phyloP scores from a whole-genome alignment of 2,329 filamentous ascomycete species.

The Alternaria tenuissima region DNA sequence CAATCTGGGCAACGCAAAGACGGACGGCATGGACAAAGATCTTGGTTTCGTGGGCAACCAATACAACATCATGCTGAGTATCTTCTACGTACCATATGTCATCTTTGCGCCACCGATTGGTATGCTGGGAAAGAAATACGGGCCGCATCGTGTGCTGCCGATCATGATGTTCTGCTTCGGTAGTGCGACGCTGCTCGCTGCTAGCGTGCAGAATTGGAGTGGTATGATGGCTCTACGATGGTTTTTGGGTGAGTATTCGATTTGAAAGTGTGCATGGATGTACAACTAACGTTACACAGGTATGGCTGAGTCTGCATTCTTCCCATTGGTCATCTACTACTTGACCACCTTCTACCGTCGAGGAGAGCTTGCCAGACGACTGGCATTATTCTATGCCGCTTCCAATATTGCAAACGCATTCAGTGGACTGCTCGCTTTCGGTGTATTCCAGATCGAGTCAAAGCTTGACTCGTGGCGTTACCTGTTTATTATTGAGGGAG shows the following conservation, averaged over 20 bases:
- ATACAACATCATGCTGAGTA: conserved; percentile 72
- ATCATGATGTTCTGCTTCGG: conserved; percentile 75
- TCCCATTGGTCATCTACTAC: conserved; percentile 73
- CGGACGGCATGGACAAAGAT: conserved; percentile 58
- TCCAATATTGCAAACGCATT: conserved; percentile 77
- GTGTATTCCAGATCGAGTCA: conserved; percentile 65
- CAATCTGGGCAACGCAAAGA: conserved; percentile 56
- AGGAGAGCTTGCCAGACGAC: conserved; percentile 72
- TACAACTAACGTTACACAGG: conserved; percentile 31
- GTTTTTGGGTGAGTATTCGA: conserved; percentile 65
- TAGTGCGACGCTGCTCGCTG: conserved; percentile 67
- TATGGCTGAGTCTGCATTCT: conserved; percentile 73
- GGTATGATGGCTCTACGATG: conserved; percentile 73
- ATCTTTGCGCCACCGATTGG: conserved; percentile 71
- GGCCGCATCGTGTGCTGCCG: conserved; percentile 69
- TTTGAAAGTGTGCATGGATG: fast-evolving
- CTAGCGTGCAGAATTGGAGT: conserved; percentile 66
- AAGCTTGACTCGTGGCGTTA: conserved; percentile 69
- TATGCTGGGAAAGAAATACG: conserved; percentile 74
- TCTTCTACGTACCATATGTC: conserved; percentile 81
- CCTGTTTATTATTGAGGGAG: conserved; percentile 69
- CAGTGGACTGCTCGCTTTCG: conserved; percentile 66
- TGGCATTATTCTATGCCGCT: conserved; percentile 79
- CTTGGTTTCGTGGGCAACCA: conserved; percentile 68
- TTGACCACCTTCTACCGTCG: conserved; percentile 71